These are phyloP conservation scores for Amoebophrya sp. DNA, from an alignment of 169 alveolate species.

Conservation along the genomic window DNA sequence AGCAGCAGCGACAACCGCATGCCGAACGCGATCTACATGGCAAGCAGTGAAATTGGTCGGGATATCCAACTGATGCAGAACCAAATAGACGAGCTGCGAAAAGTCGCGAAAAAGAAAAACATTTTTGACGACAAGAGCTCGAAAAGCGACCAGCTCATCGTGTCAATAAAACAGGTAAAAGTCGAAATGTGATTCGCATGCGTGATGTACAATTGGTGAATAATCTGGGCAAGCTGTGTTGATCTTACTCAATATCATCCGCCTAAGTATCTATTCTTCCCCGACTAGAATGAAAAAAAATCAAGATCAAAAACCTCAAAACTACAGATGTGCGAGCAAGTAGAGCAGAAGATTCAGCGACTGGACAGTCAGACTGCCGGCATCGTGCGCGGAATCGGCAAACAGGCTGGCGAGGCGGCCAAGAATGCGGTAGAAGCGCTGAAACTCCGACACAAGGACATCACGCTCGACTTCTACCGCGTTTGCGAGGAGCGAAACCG, in stretches of 20 bases:
- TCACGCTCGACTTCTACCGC: not conserved
- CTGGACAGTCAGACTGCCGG: constrained; percentile 1
- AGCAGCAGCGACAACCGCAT: not conserved
- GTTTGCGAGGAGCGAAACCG: not conserved
- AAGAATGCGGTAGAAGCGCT: not conserved
- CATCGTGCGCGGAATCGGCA: not conserved
- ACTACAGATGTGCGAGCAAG: not conserved
- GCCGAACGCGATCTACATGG: not conserved
- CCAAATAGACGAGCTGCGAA: not conserved
- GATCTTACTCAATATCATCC: no score
- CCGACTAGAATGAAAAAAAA: no score
- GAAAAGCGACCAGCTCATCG: not conserved
- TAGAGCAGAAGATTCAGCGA: not conserved
- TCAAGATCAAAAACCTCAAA: not conserved
- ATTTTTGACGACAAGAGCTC: constrained; percentile 17
- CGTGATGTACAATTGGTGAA: no score
- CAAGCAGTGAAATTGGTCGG: not conserved
- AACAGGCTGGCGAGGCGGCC: constrained; percentile 1
- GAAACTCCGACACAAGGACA: constrained; percentile 14
- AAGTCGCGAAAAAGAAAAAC: not conserved
- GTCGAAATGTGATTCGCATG: no score
- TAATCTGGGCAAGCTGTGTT: no score
- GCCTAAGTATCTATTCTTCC: no score
- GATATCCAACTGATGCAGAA: not conserved
- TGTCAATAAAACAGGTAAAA: not conserved